A percentile compares a stretch with the other conserved stretches of the same genome.
phyloP scores from a whole-genome alignment of 495 filamentous ascomycete genomes.

The Glonium stellatum region DNA sequence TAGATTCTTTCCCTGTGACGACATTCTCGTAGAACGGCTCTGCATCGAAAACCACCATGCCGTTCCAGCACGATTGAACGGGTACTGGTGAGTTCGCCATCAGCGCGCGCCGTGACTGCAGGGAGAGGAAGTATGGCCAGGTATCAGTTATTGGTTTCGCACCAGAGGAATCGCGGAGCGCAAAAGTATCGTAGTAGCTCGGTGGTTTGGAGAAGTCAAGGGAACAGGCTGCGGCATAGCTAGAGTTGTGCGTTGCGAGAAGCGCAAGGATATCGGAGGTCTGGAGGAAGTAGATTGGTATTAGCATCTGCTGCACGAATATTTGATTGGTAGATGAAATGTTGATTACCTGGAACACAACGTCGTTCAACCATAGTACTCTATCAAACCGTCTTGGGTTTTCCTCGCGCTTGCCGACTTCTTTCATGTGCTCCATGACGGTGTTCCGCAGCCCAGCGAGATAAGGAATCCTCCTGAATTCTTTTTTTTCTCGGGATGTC shows the following conservation, averaged over 20 bases:
- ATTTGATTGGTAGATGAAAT: no score
- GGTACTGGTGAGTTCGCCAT: slow-evolving; percentile 51
- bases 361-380: slow-evolving; percentile 69
- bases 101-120: slow-evolving; percentile 52
- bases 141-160: slow-evolving; percentile 54
- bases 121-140: slow-evolving; percentile 72
- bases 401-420: slow-evolving; percentile 42
- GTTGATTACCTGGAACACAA: slow-evolving; percentile 55
- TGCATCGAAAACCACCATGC: slow-evolving; percentile 58
- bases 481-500: slow-evolving; percentile 42
- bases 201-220: slow-evolving; percentile 68
- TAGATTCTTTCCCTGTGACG: neutral
- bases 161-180: slow-evolving; percentile 64
- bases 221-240: slow-evolving; percentile 75
- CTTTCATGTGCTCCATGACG: slow-evolving; percentile 43
- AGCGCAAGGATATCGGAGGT: slow-evolving; percentile 59
- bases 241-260: slow-evolving; percentile 62
- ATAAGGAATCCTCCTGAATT: slow-evolving; percentile 61
- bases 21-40: slow-evolving; percentile 47
- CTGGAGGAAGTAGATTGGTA: slow-evolving; percentile 28
- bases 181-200: slow-evolving; percentile 76
- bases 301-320: neutral
- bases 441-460: slow-evolving; percentile 57
- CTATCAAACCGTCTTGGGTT: slow-evolving; percentile 49
- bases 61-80: slow-evolving; percentile 79